phyloP scores from a whole-genome alignment of 2,329 filamentous ascomycete genomes.

The Leptoxyphium fumago region DNA sequence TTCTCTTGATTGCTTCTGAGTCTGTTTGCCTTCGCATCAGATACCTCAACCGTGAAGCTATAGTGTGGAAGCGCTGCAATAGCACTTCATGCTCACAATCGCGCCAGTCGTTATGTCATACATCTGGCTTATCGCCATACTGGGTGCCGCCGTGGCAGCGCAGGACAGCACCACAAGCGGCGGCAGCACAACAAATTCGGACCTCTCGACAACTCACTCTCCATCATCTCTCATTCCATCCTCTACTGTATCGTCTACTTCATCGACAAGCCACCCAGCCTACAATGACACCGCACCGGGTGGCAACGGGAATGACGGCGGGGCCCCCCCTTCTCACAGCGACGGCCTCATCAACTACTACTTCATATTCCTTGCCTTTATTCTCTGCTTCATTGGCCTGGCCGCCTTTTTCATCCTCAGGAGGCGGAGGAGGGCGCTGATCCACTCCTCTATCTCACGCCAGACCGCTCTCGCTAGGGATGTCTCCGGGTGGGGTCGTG shows the following conservation, averaged over 20 bases:
- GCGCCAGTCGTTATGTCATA: too few species aligned
- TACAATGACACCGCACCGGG: background rate
- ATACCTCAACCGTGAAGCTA: too few species aligned
- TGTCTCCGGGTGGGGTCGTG: constrained; percentile 16
- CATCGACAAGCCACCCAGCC: background rate
- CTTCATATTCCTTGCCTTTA: constrained; percentile 43
- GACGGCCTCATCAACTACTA: constrained; percentile 31
- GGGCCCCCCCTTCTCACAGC: constrained; percentile 3
- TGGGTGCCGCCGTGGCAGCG: too few species aligned
- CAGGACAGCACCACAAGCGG: too few species aligned
- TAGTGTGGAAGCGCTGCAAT: too few species aligned
- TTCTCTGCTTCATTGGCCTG: constrained; percentile 32
- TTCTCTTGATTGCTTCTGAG: too few species aligned
- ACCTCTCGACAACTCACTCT: too few species aligned
- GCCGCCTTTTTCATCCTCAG: constrained; percentile 31
- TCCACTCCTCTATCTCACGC: constrained; percentile 7
- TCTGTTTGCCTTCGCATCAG: too few species aligned
- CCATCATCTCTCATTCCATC: too few species aligned
- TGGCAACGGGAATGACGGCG: constrained; percentile 1
- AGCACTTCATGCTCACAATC: too few species aligned
- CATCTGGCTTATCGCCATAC: too few species aligned
- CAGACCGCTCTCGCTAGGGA: constrained; percentile 21
- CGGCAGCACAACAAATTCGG: too few species aligned
- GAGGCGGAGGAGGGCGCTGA: constrained; percentile 21
- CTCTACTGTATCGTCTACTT: background rate